These are phyloP conservation scores for Torulaspora maleeae DNA, from an alignment of 805 yeast species.

Conservation along the genomic window DNA sequence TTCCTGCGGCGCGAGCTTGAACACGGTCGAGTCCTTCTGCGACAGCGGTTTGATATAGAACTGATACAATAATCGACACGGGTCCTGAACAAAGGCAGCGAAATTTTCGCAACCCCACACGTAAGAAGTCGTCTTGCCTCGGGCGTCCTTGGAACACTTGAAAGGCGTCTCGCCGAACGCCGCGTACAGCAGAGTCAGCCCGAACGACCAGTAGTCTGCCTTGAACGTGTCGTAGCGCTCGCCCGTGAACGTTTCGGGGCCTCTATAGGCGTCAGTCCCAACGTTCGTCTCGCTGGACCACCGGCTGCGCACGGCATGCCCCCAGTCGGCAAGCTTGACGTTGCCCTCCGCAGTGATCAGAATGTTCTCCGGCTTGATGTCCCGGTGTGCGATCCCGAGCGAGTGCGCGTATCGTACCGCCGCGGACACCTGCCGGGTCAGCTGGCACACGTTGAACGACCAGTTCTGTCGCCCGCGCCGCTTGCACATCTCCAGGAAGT, in stretches of 20 bases:
- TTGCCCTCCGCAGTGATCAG: constrained; percentile 48
- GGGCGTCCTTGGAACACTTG: constrained; percentile 55
- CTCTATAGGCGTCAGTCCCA: constrained; percentile 88
- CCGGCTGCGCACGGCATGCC: constrained; percentile 47
- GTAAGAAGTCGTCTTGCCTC: constrained; percentile 20
- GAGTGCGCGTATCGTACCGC: constrained; percentile 55
- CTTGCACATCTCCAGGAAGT: constrained; percentile 35
- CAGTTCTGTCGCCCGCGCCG: constrained; percentile 14
- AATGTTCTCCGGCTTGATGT: constrained; percentile 70
- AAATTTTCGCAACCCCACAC: constrained; percentile 10
- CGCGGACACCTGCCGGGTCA: constrained; percentile 46
- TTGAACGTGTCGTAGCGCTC: constrained; percentile 60
- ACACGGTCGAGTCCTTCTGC: not conserved
- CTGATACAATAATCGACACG: constrained; percentile 24
- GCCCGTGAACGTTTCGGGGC: constrained; percentile 68
- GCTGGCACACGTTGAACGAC: constrained; percentile 34
- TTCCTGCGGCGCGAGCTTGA: no score
- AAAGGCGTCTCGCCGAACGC: constrained; percentile 85
- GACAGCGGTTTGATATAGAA: constrained; percentile 21
- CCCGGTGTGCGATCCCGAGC: constrained; percentile 61
- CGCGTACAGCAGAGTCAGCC: constrained; percentile 71
- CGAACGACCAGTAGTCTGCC: constrained; percentile 86
- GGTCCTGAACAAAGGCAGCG: constrained; percentile 18
- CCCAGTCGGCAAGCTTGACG: constrained; percentile 71
- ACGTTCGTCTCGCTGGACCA: constrained; percentile 38